phyloP scores from a whole-genome alignment of 306 rosid genomes.

The Crataegus laevigata region DNA sequence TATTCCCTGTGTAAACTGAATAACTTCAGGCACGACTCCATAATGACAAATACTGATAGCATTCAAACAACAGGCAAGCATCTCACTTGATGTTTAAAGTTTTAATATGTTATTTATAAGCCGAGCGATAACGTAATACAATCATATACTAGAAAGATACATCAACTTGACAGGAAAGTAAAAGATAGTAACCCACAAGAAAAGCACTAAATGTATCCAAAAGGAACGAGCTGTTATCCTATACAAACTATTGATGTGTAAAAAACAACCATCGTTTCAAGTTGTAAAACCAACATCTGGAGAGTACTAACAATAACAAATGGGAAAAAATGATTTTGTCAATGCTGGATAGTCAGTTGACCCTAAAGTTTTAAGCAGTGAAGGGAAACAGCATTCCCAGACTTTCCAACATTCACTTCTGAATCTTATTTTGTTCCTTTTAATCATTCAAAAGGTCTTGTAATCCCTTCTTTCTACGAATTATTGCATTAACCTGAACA shows the following conservation, averaged over 20 bases:
- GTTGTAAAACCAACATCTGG: neutral
- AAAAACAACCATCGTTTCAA: no score
- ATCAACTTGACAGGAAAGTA: neutral
- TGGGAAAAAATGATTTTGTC: no score
- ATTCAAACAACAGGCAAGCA: neutral
- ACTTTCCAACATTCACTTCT: no score
- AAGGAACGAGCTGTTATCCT: neutral
- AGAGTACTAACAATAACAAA: neutral
- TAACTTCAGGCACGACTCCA: neutral
- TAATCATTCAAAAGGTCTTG: no score
- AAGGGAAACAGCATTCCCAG: no score
- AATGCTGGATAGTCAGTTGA: no score
- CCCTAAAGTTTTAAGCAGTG: no score
- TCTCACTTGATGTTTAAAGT: neutral
- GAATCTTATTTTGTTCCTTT: no score
- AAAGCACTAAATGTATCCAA: neutral
- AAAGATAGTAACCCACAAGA: neutral
- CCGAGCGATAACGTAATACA: neutral
- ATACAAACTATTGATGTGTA: neutral
- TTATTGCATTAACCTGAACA: no score
- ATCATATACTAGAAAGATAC: neutral
- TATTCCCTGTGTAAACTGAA: constrained; percentile 28
- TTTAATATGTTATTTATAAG: neutral
- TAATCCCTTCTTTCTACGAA: no score
- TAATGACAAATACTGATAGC: neutral